Evolutionary conservation across 345 rosid species (phyloP).

Genomic region (Eucalyptus urophylla): DNA sequence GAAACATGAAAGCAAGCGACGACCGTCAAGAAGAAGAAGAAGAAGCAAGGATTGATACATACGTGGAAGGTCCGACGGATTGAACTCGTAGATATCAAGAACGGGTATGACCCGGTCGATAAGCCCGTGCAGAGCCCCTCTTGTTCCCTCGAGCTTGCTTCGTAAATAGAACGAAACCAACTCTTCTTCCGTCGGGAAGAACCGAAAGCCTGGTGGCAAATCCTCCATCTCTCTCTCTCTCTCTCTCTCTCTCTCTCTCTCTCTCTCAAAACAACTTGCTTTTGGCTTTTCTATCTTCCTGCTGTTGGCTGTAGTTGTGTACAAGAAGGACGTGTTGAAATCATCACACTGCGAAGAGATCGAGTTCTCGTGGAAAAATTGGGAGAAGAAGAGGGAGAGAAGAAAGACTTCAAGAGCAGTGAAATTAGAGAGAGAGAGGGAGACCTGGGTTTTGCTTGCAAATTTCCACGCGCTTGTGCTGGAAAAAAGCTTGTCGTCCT

Average conservation of each 20-base stretch:
- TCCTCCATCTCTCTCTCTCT: neutral
- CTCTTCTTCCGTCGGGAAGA: conserved; percentile 60
- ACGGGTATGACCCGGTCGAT: conserved; percentile 43
- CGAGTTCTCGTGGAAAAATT: neutral
- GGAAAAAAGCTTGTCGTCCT: neutral
- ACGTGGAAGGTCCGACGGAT: conserved; percentile 45
- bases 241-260: no score
- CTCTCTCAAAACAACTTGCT: neutral
- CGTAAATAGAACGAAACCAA: conserved; percentile 35
- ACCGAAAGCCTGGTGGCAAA: conserved; percentile 46
- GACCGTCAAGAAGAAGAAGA: neutral
- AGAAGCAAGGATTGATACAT: neutral
- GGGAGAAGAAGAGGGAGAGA: neutral
- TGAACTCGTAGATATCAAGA: conserved; percentile 26
- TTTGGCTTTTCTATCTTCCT: neutral
- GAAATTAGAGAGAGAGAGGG: neutral
- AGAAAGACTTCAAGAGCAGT: neutral
- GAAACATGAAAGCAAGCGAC: neutral
- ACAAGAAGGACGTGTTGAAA: neutral
- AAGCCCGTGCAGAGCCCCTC: conserved; percentile 9
- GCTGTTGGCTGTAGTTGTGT: neutral
- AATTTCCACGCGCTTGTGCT: neutral
- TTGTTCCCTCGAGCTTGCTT: conserved; percentile 18
- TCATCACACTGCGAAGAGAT: neutral
- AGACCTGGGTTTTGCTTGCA: neutral